Percentiles rank a stretch among this genome's conserved stretches.
phyloP scores from a whole-genome alignment of 2,329 filamentous ascomycete species.

The Colletotrichum siamense region DNA sequence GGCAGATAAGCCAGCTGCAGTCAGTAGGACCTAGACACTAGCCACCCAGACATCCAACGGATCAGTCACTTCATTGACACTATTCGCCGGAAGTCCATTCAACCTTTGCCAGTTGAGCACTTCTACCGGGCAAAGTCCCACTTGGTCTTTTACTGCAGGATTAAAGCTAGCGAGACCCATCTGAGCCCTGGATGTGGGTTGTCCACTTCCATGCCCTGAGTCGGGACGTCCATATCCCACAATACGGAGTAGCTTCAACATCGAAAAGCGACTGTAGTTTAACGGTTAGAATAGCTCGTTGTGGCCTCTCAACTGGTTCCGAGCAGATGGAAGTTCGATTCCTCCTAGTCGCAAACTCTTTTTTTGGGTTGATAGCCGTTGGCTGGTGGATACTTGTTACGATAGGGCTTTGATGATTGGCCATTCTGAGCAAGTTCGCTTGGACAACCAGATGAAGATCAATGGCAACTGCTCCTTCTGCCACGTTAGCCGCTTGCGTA shows the following conservation, averaged over 20 bases:
- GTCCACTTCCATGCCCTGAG: not conserved
- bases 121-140: not conserved
- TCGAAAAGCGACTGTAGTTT: constrained; percentile 5
- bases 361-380: not conserved
- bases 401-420: not conserved
- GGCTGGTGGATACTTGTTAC: not conserved
- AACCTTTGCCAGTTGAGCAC: not conserved
- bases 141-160: not conserved
- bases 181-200: not conserved
- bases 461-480: not conserved
- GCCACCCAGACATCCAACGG: not conserved
- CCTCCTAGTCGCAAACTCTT: not conserved
- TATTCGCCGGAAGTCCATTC: not conserved
- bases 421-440: not conserved
- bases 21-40: not conserved
- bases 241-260: not conserved
- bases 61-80: not conserved
- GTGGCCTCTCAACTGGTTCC: constrained; percentile 12
- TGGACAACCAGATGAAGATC: not conserved
- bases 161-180: not conserved
- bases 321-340: constrained; percentile 17
- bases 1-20: not conserved
- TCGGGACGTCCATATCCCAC: not conserved
- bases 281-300: constrained; percentile 11
- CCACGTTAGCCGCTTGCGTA: not conserved